A percentile compares a stretch with the other conserved stretches of the same genome.
These are phyloP conservation scores for Pleurotus cornucopiae DNA, from an alignment of 768 basidiomycete species.

Conservation along the genomic window DNA sequence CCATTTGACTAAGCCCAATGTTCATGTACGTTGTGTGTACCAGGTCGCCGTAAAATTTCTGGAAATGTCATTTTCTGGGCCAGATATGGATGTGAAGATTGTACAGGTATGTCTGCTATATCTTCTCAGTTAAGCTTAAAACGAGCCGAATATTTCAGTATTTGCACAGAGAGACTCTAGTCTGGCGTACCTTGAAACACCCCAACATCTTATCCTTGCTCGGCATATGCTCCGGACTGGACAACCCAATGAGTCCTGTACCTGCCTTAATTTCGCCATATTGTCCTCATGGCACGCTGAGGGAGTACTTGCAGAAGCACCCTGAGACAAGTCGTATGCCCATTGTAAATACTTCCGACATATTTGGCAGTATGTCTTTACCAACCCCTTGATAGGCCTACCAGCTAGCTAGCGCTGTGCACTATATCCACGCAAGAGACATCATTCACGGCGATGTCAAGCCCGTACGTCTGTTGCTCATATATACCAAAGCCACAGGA, in stretches of 20 bases:
- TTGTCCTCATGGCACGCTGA: constrained; percentile 7
- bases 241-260: not conserved
- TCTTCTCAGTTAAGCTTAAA: not conserved
- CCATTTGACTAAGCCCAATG: not conserved
- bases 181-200: constrained; percentile 7
- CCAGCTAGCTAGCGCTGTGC: constrained; percentile 13
- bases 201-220: constrained; percentile 8
- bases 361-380: not conserved
- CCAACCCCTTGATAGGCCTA: constrained; percentile 6
- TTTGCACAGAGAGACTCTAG: constrained; percentile 3
- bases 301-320: constrained; percentile 7
- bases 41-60: not conserved
- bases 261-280: constrained; percentile 14
- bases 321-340: constrained; percentile 3
- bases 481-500: not conserved
- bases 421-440: constrained; percentile 15
- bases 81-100: not conserved
- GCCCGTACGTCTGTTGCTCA: constrained; percentile 9
- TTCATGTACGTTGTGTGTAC: not conserved
- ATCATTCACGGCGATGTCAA: constrained; percentile 18
- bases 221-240: not conserved
- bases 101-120: not conserved
- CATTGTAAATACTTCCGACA: constrained; percentile 6
- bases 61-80: not conserved
- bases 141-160: not conserved